A percentile compares a stretch with the other conserved stretches of the same genome.
Evolutionary conservation across 208 protist genomes (phyloP).

Genomic region (Crithidia mellificae): DNA sequence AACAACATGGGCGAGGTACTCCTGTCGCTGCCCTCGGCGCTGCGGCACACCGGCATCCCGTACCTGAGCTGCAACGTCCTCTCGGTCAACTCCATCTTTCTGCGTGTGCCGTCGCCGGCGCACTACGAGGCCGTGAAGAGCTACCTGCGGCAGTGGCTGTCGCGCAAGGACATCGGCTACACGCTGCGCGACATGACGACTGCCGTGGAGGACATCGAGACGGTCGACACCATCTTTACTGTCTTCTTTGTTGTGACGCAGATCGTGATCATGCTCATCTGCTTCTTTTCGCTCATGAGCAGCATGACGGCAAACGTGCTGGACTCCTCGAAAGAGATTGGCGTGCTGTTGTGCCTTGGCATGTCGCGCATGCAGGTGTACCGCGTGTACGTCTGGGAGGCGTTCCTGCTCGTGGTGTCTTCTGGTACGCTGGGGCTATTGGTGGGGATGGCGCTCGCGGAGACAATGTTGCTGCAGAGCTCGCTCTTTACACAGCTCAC

Average conservation of each 20-base stretch:
- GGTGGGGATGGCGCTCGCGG: slow-evolving; percentile 81
- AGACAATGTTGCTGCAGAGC: slow-evolving; percentile 89
- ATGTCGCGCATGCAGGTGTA: slow-evolving; percentile 64
- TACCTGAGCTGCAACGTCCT: slow-evolving; percentile 33
- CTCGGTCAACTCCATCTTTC: slow-evolving; percentile 2
- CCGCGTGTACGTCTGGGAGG: slow-evolving; percentile 93
- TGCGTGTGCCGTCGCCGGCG: slow-evolving; percentile 23
- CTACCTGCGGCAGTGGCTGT: slow-evolving; percentile 15
- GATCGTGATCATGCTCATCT: slow-evolving; percentile 88
- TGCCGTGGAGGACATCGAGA: slow-evolving; percentile 30
- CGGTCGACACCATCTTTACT: slow-evolving; percentile 66
- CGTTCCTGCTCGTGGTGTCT: slow-evolving; percentile 90
- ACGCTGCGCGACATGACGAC: slow-evolving; percentile 20
- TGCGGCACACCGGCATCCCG: slow-evolving; percentile 10
- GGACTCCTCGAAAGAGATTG: slow-evolving; percentile 94
- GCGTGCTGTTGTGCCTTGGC: slow-evolving; percentile 88
- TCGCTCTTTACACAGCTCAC: slow-evolving; percentile 90
- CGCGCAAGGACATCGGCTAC: slow-evolving; percentile 1
- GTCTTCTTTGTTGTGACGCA: slow-evolving; percentile 90
- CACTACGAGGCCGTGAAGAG: slow-evolving; percentile 19
- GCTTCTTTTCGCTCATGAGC: slow-evolving; percentile 92
- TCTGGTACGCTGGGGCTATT: slow-evolving; percentile 87
- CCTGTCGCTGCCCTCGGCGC: slow-evolving; percentile 17
- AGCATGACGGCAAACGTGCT: slow-evolving; percentile 89
- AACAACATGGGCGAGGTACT: slow-evolving; percentile 41